These are phyloP conservation scores for Pseudocercospora musae DNA, from an alignment of 2,329 filamentous ascomycete species.

Conservation along the genomic window DNA sequence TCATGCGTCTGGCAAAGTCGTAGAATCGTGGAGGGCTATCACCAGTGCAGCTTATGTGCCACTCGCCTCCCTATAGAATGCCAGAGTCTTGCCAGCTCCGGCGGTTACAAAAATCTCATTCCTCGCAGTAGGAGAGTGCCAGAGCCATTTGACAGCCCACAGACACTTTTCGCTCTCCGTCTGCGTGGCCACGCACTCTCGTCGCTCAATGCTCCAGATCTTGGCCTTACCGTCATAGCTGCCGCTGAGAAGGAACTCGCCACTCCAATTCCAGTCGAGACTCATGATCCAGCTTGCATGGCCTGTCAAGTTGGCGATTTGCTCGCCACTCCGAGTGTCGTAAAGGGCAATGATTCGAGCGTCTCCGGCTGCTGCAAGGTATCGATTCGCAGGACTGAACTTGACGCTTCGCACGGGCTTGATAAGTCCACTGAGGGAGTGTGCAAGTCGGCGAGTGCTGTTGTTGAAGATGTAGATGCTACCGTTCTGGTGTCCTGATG, in stretches of 20 bases:
- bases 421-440: slow-evolving; percentile 83
- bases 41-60: slow-evolving; percentile 49
- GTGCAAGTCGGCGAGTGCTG: slow-evolving; percentile 76
- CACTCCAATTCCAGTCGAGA: slow-evolving; percentile 88
- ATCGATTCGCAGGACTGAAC: slow-evolving; percentile 81
- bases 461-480: slow-evolving; percentile 95
- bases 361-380: slow-evolving; percentile 87
- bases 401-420: slow-evolving; percentile 81
- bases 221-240: slow-evolving; percentile 87
- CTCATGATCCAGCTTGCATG: slow-evolving; percentile 86
- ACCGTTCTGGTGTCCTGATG: slow-evolving; percentile 89
- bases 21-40: background rate
- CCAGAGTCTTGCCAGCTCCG: slow-evolving; percentile 70
- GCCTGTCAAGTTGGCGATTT: slow-evolving; percentile 77
- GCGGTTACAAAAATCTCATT: slow-evolving; percentile 74
- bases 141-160: slow-evolving; percentile 82
- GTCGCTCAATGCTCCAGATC: slow-evolving; percentile 86
- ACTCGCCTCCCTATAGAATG: slow-evolving; percentile 82
- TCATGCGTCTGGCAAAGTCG: background rate
- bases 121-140: slow-evolving; percentile 56
- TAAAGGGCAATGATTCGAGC: slow-evolving; percentile 86
- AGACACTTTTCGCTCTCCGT: slow-evolving; percentile 79
- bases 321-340: slow-evolving; percentile 87
- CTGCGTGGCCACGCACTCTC: slow-evolving; percentile 85
- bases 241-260: slow-evolving; percentile 85